These are phyloP conservation scores for Mycena galericulata DNA, from an alignment of 768 basidiomycete species.

Conservation along the genomic window DNA sequence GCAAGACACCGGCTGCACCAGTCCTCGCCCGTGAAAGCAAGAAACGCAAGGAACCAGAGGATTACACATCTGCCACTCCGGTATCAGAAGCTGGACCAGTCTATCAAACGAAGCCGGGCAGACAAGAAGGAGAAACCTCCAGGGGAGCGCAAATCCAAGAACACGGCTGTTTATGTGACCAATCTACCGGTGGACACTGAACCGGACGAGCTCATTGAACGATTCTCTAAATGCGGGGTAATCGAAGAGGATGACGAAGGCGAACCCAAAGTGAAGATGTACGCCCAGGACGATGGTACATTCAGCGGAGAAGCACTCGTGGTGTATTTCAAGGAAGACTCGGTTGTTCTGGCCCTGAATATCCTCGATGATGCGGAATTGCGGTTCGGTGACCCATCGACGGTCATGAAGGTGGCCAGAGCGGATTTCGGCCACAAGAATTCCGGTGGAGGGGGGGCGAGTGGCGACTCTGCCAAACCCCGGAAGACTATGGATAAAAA, in stretches of 20 bases:
- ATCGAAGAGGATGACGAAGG: slow-evolving; percentile 94
- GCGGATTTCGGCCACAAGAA: slow-evolving; percentile 86
- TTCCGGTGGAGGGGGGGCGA: slow-evolving; percentile 49
- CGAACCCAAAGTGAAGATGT: slow-evolving; percentile 95
- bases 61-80: slow-evolving; percentile 72
- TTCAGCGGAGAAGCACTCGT: slow-evolving; percentile 97
- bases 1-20: slow-evolving; percentile 88
- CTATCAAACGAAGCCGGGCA: slow-evolving; percentile 78
- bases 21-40: slow-evolving; percentile 84
- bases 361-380: slow-evolving; percentile 94
- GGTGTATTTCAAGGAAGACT: slow-evolving; percentile 97
- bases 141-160: slow-evolving; percentile 81
- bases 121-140: slow-evolving; percentile 59
- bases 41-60: slow-evolving; percentile 81
- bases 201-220: slow-evolving; percentile 77
- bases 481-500: slow-evolving; percentile 82
- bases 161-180: slow-evolving; percentile 93
- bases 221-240: slow-evolving; percentile 93
- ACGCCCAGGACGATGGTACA: slow-evolving; percentile 85
- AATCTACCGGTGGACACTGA: slow-evolving; percentile 84
- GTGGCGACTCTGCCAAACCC: slow-evolving; percentile 55
- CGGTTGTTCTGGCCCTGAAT: slow-evolving; percentile 85
- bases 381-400: slow-evolving; percentile 80
- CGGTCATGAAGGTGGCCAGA: slow-evolving; percentile 78
- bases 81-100: slow-evolving; percentile 58